These are phyloP conservation scores for Mucor mucedo DNA, from an alignment of 371 early-diverging fungal species.

Conservation along the genomic window DNA sequence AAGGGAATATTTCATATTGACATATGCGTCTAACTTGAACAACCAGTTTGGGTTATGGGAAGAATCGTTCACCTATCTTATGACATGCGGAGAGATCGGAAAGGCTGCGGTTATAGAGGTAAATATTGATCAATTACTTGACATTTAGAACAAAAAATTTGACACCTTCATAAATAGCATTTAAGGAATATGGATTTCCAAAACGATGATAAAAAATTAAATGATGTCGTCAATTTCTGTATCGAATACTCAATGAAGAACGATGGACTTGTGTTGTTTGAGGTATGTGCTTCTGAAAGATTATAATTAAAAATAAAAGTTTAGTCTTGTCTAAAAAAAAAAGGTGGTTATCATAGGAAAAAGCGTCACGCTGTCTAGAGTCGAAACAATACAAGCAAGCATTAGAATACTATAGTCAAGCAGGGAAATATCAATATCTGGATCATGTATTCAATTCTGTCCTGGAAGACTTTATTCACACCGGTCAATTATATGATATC, in stretches of 20 bases:
- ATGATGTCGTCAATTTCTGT: slow-evolving; percentile 13
- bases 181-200: slow-evolving; percentile 8
- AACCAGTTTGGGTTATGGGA: slow-evolving; percentile 8
- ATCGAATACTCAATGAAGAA: slow-evolving; percentile 5
- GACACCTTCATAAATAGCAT: slow-evolving; percentile 1
- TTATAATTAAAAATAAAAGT: not conserved
- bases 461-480: not conserved
- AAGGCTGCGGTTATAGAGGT: slow-evolving; percentile 15
- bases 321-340: not conserved
- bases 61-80: slow-evolving; percentile 14
- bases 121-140: no score
- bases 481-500: slow-evolving; percentile 10
- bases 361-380: slow-evolving; percentile 5
- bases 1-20: slow-evolving; percentile 14
- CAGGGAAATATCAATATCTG: not conserved
- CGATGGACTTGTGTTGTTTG: slow-evolving; percentile 9
- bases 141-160: no score
- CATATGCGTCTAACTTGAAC: slow-evolving; percentile 15
- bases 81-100: slow-evolving; percentile 18
- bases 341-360: not conserved
- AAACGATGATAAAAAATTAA: slow-evolving; percentile 5
- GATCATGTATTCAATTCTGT: slow-evolving; percentile 4
- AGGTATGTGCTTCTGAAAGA: slow-evolving; percentile 2
- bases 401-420: slow-evolving; percentile 13
- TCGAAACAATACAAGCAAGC: slow-evolving; percentile 16